These are phyloP conservation scores for Neopestalotiopsis rosae DNA, from an alignment of 2,329 filamentous ascomycete genomes.

Conservation along the genomic window DNA sequence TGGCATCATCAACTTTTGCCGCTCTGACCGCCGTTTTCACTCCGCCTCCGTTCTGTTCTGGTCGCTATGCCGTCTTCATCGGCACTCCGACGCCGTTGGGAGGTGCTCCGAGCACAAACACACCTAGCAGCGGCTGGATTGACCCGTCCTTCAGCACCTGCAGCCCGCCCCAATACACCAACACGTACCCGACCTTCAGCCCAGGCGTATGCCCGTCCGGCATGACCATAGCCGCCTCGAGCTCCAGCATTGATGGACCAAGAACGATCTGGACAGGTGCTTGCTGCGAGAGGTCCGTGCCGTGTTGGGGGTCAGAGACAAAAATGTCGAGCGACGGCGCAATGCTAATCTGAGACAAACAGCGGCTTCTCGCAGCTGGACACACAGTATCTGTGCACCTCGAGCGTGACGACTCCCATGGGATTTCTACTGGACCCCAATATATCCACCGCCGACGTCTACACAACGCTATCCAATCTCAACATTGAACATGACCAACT, in stretches of 20 bases:
- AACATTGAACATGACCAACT: conserved; percentile 36
- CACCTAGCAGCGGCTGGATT: conserved; percentile 36
- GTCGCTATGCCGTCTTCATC: conserved; percentile 35
- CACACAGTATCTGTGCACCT: conserved; percentile 31
- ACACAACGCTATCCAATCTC: conserved; percentile 32
- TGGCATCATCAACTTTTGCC: conserved; percentile 15
- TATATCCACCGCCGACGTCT: conserved; percentile 35
- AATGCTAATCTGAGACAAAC: background rate
- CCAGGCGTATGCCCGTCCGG: conserved; percentile 35
- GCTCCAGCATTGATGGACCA: conserved; percentile 18
- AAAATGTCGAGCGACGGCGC: background rate
- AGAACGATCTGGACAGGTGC: conserved; percentile 32
- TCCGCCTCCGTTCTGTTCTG: conserved; percentile 30
- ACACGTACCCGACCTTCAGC: conserved; percentile 32
- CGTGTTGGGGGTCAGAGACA: background rate
- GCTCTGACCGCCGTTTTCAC: conserved; percentile 34
- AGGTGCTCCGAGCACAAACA: conserved; percentile 28
- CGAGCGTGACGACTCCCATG: conserved; percentile 33
- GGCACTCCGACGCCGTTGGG: conserved; percentile 24
- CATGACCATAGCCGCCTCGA: conserved; percentile 31
- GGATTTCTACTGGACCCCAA: conserved; percentile 34
- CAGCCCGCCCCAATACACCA: conserved; percentile 32
- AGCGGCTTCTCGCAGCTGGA: conserved; percentile 33
- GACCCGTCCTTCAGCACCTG: conserved; percentile 36
- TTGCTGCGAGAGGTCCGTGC: conserved; percentile 35